phyloP scores from a whole-genome alignment of 495 filamentous ascomycete species.

The Xylaria castorea region DNA sequence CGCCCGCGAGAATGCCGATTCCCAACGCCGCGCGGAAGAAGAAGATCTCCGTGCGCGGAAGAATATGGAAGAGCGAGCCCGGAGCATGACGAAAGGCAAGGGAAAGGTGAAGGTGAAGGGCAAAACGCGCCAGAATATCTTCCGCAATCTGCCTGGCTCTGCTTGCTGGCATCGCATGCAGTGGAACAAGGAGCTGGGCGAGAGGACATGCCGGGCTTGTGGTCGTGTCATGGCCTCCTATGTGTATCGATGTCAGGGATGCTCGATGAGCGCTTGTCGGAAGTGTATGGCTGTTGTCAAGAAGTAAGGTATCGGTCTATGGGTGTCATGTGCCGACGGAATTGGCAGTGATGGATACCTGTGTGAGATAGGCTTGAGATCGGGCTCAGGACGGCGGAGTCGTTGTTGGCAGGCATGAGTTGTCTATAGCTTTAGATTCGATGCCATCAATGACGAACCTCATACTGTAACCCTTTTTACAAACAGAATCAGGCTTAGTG shows the following conservation, averaged over 20 bases:
- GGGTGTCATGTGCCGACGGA: background rate
- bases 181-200: background rate
- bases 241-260: background rate
- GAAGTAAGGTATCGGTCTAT: background rate
- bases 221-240: background rate
- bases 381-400: too few species aligned
- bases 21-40: background rate
- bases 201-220: background rate
- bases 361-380: too few species aligned
- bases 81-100: background rate
- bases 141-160: background rate
- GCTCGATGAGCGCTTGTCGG: background rate
- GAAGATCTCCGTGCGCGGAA: background rate
- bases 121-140: background rate
- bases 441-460: too few species aligned
- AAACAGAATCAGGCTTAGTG: too few species aligned
- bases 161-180: background rate
- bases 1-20: background rate
- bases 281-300: background rate
- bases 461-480: too few species aligned
- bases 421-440: too few species aligned
- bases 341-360: background rate
- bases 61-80: background rate
- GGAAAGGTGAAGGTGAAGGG: background rate
- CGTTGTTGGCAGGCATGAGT: too few species aligned